These are phyloP conservation scores for Solanum clarkiae DNA, from an alignment of 257 asterid species.

Conservation along the genomic window DNA sequence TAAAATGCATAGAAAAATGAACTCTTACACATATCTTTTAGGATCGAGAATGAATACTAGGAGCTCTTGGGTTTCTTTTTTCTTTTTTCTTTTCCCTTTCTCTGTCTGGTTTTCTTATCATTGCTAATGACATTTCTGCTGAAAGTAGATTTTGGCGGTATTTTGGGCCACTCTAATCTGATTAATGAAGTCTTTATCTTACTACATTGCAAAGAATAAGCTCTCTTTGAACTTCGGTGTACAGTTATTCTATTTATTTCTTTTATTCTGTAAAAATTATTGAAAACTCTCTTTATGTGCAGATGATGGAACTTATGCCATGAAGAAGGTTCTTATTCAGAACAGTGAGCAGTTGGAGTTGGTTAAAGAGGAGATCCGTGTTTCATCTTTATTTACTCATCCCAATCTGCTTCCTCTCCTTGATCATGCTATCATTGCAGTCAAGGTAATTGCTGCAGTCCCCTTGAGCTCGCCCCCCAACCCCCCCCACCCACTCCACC, in stretches of 20 bases:
- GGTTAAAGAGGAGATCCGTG: conserved; percentile 89
- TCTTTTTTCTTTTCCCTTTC: not conserved
- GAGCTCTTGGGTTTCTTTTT: not conserved
- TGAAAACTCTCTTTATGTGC: conserved; percentile 4
- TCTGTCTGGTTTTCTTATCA: not conserved
- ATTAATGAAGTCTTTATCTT: not conserved
- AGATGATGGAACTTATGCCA: conserved; percentile 98
- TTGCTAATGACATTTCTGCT: not conserved
- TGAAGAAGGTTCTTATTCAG: conserved; percentile 97
- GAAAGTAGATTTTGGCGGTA: not conserved
- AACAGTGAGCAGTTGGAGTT: conserved; percentile 71
- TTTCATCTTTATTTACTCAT: conserved; percentile 81
- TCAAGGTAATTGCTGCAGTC: conserved; percentile 49
- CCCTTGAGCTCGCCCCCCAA: not conserved
- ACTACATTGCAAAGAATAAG: not conserved
- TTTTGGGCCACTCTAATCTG: not conserved
- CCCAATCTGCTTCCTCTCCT: conserved; percentile 96
- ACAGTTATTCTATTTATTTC: not conserved
- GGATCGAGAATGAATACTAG: not conserved
- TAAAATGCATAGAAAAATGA: not conserved
- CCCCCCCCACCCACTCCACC: not conserved
- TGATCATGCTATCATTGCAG: conserved; percentile 92
- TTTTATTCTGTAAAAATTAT: not conserved
- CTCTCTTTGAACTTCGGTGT: not conserved
- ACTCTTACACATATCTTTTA: not conserved